These are phyloP conservation scores for Glutinoglossum americanum DNA, from an alignment of 495 filamentous ascomycete species.

Conservation along the genomic window DNA sequence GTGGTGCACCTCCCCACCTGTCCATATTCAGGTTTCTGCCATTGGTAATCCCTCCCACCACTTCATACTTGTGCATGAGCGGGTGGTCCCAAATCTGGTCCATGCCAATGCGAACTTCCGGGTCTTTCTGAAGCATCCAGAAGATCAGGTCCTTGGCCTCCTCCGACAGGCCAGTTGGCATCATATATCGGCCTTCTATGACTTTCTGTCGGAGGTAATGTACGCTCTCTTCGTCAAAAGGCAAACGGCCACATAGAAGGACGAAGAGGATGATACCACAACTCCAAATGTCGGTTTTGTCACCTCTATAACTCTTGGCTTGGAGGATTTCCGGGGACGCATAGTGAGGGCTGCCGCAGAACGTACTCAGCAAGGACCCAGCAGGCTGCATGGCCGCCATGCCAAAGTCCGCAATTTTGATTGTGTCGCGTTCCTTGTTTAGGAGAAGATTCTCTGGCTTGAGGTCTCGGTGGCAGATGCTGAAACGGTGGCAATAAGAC, in stretches of 20 bases:
- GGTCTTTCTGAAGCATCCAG: slow-evolving; percentile 51
- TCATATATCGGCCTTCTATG: slow-evolving; percentile 28
- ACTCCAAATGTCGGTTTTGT: slow-evolving; percentile 81
- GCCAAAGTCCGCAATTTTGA: slow-evolving; percentile 93
- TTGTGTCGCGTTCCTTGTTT: slow-evolving; percentile 33
- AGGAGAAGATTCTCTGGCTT: slow-evolving; percentile 96
- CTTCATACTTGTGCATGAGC: slow-evolving; percentile 58
- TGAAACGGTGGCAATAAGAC: slow-evolving; percentile 76
- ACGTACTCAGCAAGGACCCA: slow-evolving; percentile 53
- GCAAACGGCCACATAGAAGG: slow-evolving; percentile 54
- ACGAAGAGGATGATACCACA: slow-evolving; percentile 80
- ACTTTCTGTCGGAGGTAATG: slow-evolving; percentile 41
- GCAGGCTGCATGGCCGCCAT: slow-evolving; percentile 86
- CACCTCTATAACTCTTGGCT: slow-evolving; percentile 51
- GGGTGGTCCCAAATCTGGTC: slow-evolving; percentile 66
- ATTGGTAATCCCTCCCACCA: slow-evolving; percentile 7
- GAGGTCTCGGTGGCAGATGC: slow-evolving; percentile 87
- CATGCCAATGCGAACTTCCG: slow-evolving; percentile 54
- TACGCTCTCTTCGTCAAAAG: slow-evolving; percentile 53
- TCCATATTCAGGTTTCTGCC: slow-evolving; percentile 22
- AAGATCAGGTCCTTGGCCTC: slow-evolving; percentile 65
- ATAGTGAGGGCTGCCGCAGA: slow-evolving; percentile 93
- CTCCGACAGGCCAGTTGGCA: slow-evolving; percentile 40
- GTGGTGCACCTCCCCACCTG: slow-evolving; percentile 30
- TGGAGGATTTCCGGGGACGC: slow-evolving; percentile 78